Evolutionary conservation across 2,329 filamentous ascomycete species (phyloP).

Genomic region (Coniella vitis): DNA sequence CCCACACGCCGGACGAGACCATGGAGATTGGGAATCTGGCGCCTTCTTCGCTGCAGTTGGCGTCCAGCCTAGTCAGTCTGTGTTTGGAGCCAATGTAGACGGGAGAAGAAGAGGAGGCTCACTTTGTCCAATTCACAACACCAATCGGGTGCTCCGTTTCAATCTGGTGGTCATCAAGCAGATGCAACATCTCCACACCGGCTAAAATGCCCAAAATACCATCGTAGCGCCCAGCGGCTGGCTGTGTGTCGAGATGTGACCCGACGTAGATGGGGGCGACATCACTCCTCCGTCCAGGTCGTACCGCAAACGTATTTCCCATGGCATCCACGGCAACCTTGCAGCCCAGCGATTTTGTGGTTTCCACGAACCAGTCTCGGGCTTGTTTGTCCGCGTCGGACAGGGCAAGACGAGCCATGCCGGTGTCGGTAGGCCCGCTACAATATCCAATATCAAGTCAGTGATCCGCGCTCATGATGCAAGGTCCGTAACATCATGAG

Average conservation of each 20-base stretch:
- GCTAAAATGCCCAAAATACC: conserved; percentile 70
- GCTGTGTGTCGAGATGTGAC: conserved; percentile 62
- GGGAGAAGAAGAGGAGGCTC: conserved; percentile 12
- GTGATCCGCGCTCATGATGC: conserved; percentile 10
- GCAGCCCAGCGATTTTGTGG: conserved; percentile 58
- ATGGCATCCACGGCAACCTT: conserved; percentile 63
- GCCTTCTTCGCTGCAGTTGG: conserved; percentile 64
- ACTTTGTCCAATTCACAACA: conserved; percentile 74
- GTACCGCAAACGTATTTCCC: conserved; percentile 74
- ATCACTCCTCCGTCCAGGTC: conserved; percentile 50
- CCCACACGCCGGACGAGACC: conserved; percentile 71
- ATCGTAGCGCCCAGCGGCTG: conserved; percentile 62
- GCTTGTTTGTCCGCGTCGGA: conserved; percentile 65
- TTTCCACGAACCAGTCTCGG: conserved; percentile 68
- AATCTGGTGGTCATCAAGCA: conserved; percentile 59
- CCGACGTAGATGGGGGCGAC: conserved; percentile 62
- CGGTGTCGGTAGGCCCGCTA: conserved; percentile 55
- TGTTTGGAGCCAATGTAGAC: background rate
- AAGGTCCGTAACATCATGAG: conserved; percentile 5
- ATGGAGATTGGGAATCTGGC: conserved; percentile 73
- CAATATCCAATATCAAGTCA: conserved; percentile 9
- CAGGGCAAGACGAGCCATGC: conserved; percentile 69
- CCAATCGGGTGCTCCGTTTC: conserved; percentile 67
- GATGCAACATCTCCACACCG: conserved; percentile 64
- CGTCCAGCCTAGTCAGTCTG: background rate